Evolutionary conservation across 2,329 filamentous ascomycete species (phyloP).

Genomic region (Diaporthe nobilis): DNA sequence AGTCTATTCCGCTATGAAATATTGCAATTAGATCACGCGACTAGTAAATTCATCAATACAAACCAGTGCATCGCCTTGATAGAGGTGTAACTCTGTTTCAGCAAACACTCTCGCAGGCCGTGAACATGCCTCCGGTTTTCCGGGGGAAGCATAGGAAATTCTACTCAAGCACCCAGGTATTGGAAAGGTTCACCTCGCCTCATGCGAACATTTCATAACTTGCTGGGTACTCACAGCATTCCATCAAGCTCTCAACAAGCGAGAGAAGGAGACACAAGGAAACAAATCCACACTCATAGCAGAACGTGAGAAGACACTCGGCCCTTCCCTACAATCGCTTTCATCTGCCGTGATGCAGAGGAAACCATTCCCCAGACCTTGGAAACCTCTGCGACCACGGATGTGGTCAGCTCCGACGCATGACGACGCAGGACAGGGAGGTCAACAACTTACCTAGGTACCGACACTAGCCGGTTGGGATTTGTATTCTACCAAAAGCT

Average conservation of each 20-base stretch:
- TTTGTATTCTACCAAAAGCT: not conserved
- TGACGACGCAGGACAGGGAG: not conserved
- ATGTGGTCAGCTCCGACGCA: not conserved
- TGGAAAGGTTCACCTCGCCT: not conserved
- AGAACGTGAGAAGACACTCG: too few species aligned
- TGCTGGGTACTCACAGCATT: too few species aligned
- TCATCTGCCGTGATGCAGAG: too few species aligned
- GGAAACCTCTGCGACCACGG: too few species aligned
- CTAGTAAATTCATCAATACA: not conserved
- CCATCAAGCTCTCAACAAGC: too few species aligned
- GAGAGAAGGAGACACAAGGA: not conserved
- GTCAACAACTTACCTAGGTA: not conserved
- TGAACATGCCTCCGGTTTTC: not conserved
- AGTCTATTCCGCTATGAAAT: not conserved
- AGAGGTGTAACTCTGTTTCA: not conserved
- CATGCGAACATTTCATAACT: not conserved
- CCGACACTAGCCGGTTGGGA: not conserved
- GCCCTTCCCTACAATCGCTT: not conserved
- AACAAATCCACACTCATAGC: not conserved
- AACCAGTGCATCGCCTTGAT: not conserved
- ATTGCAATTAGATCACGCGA: not conserved
- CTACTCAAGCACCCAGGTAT: not conserved
- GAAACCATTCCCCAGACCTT: not conserved
- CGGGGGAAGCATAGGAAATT: not conserved
- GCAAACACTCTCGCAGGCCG: not conserved